Evolutionary conservation across 768 basidiomycete genomes (phyloP).

Genomic region (Lactarius vividus): DNA sequence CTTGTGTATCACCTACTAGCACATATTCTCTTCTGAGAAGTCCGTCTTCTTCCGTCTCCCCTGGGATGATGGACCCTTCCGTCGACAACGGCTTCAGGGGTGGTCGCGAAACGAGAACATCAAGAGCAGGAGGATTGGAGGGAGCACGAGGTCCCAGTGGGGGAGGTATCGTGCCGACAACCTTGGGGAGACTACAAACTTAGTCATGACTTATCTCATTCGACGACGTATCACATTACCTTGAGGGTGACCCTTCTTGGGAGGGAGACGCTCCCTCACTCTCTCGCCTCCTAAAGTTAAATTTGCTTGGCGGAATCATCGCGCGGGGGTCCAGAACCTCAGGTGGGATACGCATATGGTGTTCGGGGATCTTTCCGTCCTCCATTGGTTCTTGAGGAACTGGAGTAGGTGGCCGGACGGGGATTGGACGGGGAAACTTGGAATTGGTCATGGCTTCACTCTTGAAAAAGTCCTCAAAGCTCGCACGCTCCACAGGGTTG

Average conservation of each 20-base stretch:
- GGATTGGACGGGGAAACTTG: slow-evolving; percentile 62
- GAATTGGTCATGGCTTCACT: slow-evolving; percentile 74
- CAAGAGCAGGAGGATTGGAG: slow-evolving; percentile 1
- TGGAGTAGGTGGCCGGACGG: slow-evolving; percentile 35
- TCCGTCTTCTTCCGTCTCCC: slow-evolving; percentile 82
- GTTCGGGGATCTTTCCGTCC: slow-evolving; percentile 55
- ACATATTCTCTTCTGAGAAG: slow-evolving; percentile 86
- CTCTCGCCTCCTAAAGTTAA: slow-evolving; percentile 56
- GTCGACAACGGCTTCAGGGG: slow-evolving; percentile 41
- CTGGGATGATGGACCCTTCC: slow-evolving; percentile 69
- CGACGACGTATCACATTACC: slow-evolving; percentile 1
- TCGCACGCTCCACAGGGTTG: slow-evolving; percentile 78
- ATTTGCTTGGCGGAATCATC: slow-evolving; percentile 81
- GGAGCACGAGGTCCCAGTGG: not conserved
- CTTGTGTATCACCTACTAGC: slow-evolving; percentile 83
- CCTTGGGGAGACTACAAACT: slow-evolving; percentile 7
- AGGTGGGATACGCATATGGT: slow-evolving; percentile 71
- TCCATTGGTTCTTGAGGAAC: slow-evolving; percentile 29
- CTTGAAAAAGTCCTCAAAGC: slow-evolving; percentile 90
- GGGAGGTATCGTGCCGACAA: not conserved
- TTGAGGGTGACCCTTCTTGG: slow-evolving; percentile 14
- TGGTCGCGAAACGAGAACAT: slow-evolving; percentile 7
- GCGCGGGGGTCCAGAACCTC: slow-evolving; percentile 78
- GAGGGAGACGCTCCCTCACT: slow-evolving; percentile 13
- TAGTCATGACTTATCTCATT: not conserved